Base-by-base conservation (phyloP, 2,329 filamentous ascomycete species). In the Exserohilum turcica region DNA sequence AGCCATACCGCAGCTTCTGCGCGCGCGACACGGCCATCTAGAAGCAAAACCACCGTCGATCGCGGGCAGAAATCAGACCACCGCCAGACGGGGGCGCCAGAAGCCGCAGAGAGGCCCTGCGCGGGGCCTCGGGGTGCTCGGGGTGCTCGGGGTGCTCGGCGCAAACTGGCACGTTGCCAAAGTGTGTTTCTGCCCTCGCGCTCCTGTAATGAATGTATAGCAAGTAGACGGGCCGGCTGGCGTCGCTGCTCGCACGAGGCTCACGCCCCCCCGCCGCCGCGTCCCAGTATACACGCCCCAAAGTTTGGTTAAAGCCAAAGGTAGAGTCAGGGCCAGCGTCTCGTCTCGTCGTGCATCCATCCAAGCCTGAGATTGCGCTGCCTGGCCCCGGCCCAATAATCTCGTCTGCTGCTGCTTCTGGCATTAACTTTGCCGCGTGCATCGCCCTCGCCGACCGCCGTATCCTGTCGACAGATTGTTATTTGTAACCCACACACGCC, bases 1-100 rank as follows among this genome's bases (percentile, higher is more conserved):
- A 21, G n/a, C n/a, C n/a, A 13, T 21, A 6, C 32, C 4, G 21
- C 7, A 24, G 28, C 24, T 39, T 12, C 21, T 35, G 27, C 28
- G 38, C 28, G 19, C n/a, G n/a, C n/a, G 39, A 43, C 18, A 43
- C 7, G 19, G 39, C n/a, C 38, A 49, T 43, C 45, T 44, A 33
- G 16, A 43, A 43, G 27, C 12, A 38, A 19, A 43, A 37, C 21
- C 15, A 16, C 16, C 27, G 31, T 43, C 33, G 32, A 18, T 49
- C 32, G 21, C 8, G 28, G 16, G n/a, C 24, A 21, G 15, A 18
- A 21, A 27, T 49, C 38, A 37, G 27, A 15, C 33, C 35, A 38
- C 33, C 5, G 6, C 33, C 5, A 5, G 16, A 24, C 12, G 29
- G 15, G 33, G 32, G 28, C n/a, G 16, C 16, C 21, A 37, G 44